Percentiles rank a stretch among this genome's conserved stretches.
These are phyloP conservation scores for Puccinia brachypodii DNA, from an alignment of 1,284 basidiomycete species.

Conservation along the genomic window DNA sequence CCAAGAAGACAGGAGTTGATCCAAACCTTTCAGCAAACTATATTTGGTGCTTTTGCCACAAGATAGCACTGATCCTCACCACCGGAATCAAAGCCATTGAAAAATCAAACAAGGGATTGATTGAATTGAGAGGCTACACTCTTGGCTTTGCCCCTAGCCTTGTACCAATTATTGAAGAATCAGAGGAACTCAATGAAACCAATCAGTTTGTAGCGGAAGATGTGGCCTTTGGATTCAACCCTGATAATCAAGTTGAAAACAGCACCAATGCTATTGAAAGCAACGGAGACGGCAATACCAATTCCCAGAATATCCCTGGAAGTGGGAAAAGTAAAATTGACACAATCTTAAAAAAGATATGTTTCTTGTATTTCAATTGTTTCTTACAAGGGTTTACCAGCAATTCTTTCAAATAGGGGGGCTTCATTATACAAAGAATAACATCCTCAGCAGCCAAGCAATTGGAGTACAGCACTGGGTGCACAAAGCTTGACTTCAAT, in stretches of 20 bases:
- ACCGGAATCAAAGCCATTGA: neutral
- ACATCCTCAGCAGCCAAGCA: neutral
- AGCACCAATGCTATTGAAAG: no score
- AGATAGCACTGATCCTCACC: neutral
- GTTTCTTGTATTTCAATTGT: no score
- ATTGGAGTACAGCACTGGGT: neutral
- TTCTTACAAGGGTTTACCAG: neutral
- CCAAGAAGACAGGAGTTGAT: neutral
- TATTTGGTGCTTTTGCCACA: neutral
- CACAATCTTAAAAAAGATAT: conserved; percentile 9
- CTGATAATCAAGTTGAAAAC: neutral
- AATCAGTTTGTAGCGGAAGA: neutral
- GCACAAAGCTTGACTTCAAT: neutral
- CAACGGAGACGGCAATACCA: no score
- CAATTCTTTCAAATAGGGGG: neutral
- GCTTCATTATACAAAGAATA: neutral
- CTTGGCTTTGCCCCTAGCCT: conserved; percentile 9
- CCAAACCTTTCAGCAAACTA: neutral
- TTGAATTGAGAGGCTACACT: neutral
- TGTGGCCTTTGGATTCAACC: neutral
- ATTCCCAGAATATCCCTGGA: neutral
- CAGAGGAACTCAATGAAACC: neutral
- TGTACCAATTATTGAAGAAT: neutral
- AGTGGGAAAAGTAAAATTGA: neutral
- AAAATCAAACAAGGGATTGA: neutral